Conservation (phyloP, 208 protist species). For the Endotrypanum monterogeii region DNA sequence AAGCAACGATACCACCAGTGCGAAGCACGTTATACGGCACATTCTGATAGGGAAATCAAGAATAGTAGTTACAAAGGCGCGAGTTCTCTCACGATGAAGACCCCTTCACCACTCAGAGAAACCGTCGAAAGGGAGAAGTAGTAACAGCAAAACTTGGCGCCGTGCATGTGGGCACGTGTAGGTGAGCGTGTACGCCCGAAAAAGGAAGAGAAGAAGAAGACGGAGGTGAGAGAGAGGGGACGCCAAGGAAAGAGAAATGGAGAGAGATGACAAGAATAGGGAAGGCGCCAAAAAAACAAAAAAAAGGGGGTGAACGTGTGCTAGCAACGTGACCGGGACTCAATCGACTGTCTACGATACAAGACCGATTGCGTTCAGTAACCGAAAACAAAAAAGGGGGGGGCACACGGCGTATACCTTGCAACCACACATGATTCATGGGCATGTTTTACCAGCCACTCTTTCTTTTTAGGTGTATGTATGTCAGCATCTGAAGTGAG, state of each 20-base stretch:
- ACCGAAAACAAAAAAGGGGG: neutral
- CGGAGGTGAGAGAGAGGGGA: neutral
- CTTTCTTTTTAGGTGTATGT: neutral
- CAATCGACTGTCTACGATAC: neutral
- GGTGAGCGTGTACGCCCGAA: neutral
- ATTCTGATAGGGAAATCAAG: neutral
- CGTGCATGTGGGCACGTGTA: neutral
- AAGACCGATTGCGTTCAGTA: neutral
- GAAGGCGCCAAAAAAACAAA: neutral
- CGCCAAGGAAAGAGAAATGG: neutral
- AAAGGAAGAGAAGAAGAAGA: neutral
- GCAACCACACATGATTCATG: too few relatives aligned
- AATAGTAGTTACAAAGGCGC: too few relatives aligned
- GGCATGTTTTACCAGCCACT: neutral
- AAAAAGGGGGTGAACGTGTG: neutral
- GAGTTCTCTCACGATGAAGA: neutral
- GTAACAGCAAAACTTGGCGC: neutral
- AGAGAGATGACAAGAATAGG: neutral
- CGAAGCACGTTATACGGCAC: neutral
- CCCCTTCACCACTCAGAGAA: neutral
- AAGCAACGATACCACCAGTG: slow-evolving; percentile 8
- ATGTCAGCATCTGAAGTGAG: neutral
- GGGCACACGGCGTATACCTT: neutral
- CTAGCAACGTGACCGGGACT: neutral
- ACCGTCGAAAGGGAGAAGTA: slow-evolving; percentile 11